Base-by-base conservation (phyloP, 441 rosid genomes). In the Hura crepitans region DNA sequence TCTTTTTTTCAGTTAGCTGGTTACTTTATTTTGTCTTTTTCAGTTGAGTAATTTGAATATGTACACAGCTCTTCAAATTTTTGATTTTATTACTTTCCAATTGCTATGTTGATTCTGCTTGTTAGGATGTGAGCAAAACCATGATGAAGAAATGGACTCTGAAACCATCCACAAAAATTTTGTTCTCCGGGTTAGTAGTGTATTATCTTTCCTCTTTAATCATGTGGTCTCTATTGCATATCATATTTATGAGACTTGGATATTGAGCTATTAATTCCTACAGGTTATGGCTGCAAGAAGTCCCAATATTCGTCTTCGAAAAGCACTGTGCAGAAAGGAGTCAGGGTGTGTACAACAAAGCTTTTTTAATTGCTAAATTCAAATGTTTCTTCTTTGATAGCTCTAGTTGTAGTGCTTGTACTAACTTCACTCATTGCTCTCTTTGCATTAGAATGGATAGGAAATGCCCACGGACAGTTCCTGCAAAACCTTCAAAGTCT, bases 231-330 rank as follows among this genome's bases (percentile, higher is more conserved):
- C 17, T 50, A n/a, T 22, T 17, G 0, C 39, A 58, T 57, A 60
- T 43, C n/a, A 70, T 17, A 37, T 17, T 66, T 51, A 37, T 39
- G 7, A 35, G 39, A 50, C 0, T 25, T 55, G 50, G 46, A 45
- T 10, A 54, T 66, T 70, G 58, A 60, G 54, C 59, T 73, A 6
- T 31, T 77, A 73, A 70, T 71, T 68, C 53, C 35, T 70, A 72
- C 75, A 93, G 98, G 97, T 95, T 7, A 90, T 95, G 99, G 96
- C 98, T 43, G 98, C 99, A 11, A 89, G 98, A 71, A 95, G 99
- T 81, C 99, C 99, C 65, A 90, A 79, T 68, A 78, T 92, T 39
- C 82, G 87, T 53, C 88, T 88, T 65, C 80, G 85, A n/a, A 89
- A 75, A 79, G 86, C 91, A 7, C 71, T 94, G 43, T 80, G 74